Conservation (phyloP, 768 basidiomycete genomes). For the Cystobasidium onofrii region DNA sequence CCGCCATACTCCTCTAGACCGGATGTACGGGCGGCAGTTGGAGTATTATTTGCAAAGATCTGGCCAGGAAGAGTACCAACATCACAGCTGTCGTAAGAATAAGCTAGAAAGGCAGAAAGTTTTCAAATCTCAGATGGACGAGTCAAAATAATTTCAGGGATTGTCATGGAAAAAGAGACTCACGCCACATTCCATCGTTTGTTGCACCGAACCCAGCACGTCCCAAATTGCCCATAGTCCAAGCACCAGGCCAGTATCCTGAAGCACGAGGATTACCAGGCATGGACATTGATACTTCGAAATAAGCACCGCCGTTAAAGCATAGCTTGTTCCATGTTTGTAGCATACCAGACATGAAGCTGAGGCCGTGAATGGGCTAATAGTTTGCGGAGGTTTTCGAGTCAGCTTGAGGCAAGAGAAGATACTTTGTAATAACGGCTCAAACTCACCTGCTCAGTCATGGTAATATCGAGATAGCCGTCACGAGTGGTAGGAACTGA, state of each 20-base stretch:
- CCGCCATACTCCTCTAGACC: slow-evolving; percentile 47
- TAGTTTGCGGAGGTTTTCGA: no score
- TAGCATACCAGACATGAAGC: slow-evolving; percentile 67
- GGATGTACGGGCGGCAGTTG: slow-evolving; percentile 51
- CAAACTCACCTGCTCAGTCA: slow-evolving; percentile 22
- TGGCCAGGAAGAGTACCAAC: slow-evolving; percentile 78
- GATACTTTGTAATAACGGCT: no score
- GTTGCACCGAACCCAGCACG: slow-evolving; percentile 82
- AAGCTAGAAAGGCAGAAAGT: slow-evolving; percentile 46
- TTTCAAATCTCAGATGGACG: neutral
- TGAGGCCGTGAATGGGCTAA: slow-evolving; percentile 67
- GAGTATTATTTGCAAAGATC: slow-evolving; percentile 54
- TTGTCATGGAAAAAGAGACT: no score
- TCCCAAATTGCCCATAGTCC: slow-evolving; percentile 79
- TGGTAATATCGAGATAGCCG: slow-evolving; percentile 53
- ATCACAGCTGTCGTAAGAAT: slow-evolving; percentile 76
- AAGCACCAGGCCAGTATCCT: slow-evolving; percentile 83
- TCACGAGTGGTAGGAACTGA: slow-evolving; percentile 62
- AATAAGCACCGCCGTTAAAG: slow-evolving; percentile 85
- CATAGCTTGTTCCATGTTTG: slow-evolving; percentile 91
- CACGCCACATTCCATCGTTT: slow-evolving; percentile 65
- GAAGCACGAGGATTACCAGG: slow-evolving; percentile 47
- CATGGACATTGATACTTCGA: slow-evolving; percentile 51
- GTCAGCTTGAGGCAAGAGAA: slow-evolving; percentile 42
- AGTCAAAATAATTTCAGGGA: no score